These are phyloP conservation scores for Sphaerosporella brunnea DNA, from an alignment of 495 filamentous ascomycete species.

Conservation along the genomic window DNA sequence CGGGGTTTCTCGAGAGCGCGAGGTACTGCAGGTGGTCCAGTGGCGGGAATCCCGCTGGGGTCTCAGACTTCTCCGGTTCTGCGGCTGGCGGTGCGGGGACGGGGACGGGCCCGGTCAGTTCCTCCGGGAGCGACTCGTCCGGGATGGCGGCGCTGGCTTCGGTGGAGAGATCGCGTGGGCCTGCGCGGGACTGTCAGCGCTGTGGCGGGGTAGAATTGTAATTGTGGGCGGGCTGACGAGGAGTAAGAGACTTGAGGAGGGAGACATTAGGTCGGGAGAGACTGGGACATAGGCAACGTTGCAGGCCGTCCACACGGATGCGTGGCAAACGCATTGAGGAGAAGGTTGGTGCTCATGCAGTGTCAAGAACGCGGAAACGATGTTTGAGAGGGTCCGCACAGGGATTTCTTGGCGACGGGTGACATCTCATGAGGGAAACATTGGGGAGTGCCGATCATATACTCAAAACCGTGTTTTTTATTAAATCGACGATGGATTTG, in stretches of 20 bases:
- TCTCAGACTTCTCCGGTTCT: neutral
- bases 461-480: no score
- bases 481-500: no score
- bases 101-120: neutral
- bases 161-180: neutral
- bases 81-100: neutral
- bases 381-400: no score
- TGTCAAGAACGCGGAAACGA: no score
- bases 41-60: neutral
- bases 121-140: neutral
- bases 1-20: slow-evolving; percentile 16
- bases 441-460: no score
- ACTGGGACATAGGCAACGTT: slow-evolving; percentile 17
- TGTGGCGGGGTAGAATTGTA: neutral
- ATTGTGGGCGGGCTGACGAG: neutral
- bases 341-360: no score
- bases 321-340: neutral
- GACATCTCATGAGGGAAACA: no score
- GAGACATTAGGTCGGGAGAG: neutral
- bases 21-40: slow-evolving; percentile 8
- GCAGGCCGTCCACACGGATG: slow-evolving; percentile 9
- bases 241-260: neutral
- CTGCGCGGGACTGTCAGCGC: neutral
- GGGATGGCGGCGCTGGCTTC: neutral
- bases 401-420: no score